Evolutionary conservation across 805 yeast species (phyloP).

Genomic region (Wickerhamomyces queroliae): DNA sequence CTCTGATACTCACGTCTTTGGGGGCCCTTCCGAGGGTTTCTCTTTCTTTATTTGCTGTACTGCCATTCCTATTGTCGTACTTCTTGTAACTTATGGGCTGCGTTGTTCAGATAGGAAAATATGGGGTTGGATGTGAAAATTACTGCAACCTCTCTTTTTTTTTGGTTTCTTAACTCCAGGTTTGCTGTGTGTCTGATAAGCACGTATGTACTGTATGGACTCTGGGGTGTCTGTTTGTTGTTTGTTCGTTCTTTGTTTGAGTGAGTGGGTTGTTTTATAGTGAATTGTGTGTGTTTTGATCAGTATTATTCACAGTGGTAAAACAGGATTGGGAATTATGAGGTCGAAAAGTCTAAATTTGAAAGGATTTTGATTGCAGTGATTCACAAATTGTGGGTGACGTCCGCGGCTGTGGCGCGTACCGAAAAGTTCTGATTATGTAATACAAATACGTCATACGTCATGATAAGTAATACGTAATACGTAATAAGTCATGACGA

Average conservation of each 20-base stretch:
- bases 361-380: no score
- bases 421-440: background rate
- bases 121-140: no score
- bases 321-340: no score
- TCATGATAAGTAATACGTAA: background rate
- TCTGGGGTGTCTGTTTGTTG: background rate
- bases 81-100: conserved; percentile 24
- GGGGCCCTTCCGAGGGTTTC: background rate
- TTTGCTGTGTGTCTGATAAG: background rate
- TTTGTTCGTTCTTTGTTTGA: background rate
- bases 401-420: background rate
- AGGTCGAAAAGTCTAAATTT: no score
- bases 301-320: no score
- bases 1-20: background rate
- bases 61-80: background rate
- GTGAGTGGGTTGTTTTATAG: background rate
- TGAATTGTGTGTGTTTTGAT: background rate
- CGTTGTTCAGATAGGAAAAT: background rate
- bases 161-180: background rate
- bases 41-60: conserved; percentile 2
- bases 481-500: background rate
- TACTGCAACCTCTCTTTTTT: background rate
- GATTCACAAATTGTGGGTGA: background rate
- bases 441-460: background rate
- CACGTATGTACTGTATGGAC: background rate